Conservation (phyloP, 345 rosid species). For the Isatis tinctoria region DNA sequence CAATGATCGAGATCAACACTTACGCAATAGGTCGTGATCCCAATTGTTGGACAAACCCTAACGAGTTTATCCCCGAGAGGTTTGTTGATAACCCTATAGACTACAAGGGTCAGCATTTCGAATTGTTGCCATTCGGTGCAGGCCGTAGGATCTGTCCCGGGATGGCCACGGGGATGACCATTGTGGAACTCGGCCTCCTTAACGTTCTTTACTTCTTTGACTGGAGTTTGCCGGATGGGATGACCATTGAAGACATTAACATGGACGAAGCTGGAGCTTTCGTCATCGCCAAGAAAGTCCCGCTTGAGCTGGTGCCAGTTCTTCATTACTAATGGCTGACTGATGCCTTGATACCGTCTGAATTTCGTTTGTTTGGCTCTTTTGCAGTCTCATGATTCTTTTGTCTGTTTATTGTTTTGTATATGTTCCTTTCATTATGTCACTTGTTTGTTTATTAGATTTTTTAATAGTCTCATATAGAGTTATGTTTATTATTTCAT, state of each 20-base stretch:
- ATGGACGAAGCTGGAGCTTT: conserved; percentile 33
- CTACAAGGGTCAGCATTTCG: conserved; percentile 42
- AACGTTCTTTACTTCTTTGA: conserved; percentile 36
- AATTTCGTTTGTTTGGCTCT: background rate
- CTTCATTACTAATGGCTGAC: background rate
- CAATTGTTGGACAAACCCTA: conserved; percentile 35
- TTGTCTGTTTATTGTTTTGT: background rate
- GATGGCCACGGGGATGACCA: conserved; percentile 28
- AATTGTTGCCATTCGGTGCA: conserved; percentile 46
- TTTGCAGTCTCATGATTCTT: background rate
- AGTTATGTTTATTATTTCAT: no score
- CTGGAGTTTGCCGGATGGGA: conserved; percentile 37
- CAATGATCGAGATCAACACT: conserved; percentile 36
- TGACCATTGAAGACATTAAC: conserved; percentile 15
- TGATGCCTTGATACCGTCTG: background rate
- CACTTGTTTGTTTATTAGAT: background rate
- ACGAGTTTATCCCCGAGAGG: conserved; percentile 42
- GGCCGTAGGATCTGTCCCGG: conserved; percentile 56
- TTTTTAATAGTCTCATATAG: no score
- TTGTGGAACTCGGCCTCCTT: conserved; percentile 31
- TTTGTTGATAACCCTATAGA: conserved; percentile 38
- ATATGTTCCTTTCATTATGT: background rate
- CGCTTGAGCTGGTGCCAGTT: conserved; percentile 16
- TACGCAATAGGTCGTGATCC: conserved; percentile 52
- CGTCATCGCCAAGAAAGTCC: conserved; percentile 13